A percentile compares a stretch with the other conserved stretches of the same genome.
These are phyloP conservation scores for Purshia tridentata DNA, from an alignment of 306 rosid genomes.

Conservation along the genomic window DNA sequence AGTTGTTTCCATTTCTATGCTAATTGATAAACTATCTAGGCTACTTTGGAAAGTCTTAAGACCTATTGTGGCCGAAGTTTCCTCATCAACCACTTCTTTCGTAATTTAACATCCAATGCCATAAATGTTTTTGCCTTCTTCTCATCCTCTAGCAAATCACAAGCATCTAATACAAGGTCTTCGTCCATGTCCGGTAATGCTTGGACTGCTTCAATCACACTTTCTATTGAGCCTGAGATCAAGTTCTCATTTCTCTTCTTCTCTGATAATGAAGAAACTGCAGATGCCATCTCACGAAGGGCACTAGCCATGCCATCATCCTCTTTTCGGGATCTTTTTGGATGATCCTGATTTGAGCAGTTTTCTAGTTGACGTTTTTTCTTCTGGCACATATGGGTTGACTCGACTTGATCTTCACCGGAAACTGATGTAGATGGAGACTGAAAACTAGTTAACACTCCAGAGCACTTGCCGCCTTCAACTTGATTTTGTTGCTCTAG, in stretches of 20 bases:
- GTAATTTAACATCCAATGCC: constrained; percentile 55
- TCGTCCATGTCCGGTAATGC: constrained; percentile 82
- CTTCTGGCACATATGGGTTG: constrained; percentile 33
- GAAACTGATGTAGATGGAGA: constrained; percentile 47
- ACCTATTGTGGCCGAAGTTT: constrained; percentile 49
- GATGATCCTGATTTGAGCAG: constrained; percentile 27
- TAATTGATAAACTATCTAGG: constrained; percentile 13
- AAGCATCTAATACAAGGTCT: constrained; percentile 75
- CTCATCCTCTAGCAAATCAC: constrained; percentile 75
- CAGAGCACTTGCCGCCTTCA: constrained; percentile 28
- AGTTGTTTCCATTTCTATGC: too few species aligned
- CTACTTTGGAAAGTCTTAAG: background rate
- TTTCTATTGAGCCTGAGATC: constrained; percentile 49
- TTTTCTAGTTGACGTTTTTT: constrained; percentile 49
- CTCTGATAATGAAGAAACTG: constrained; percentile 52
- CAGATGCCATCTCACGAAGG: constrained; percentile 59
- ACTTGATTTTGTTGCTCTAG: constrained; percentile 40
- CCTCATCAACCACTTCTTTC: constrained; percentile 72
- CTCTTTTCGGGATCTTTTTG: constrained; percentile 41
- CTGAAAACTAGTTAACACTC: constrained; percentile 26
- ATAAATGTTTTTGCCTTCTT: constrained; percentile 72
- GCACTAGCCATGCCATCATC: constrained; percentile 57
- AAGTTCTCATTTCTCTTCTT: constrained; percentile 39
- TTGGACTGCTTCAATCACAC: constrained; percentile 62
- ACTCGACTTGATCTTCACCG: constrained; percentile 40